Evolutionary conservation across 345 rosid species (phyloP), one percentile per base, ranked within the genome.

Genomic region (Hibiscus trionum): DNA sequence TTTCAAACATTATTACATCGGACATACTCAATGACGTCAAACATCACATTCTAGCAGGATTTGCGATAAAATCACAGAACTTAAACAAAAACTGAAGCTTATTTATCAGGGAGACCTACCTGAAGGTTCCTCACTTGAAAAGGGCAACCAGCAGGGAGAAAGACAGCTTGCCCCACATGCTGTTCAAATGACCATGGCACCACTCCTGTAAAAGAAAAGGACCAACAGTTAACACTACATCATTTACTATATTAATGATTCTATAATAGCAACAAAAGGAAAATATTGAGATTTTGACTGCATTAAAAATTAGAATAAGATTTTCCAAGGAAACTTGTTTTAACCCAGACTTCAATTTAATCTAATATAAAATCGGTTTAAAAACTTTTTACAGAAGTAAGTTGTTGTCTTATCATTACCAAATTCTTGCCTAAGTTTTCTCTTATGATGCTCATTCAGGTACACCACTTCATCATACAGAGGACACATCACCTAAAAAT

Each of bases 121-220:
- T 88, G 92, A 74, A 89, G 87, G 79, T 89, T 89, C 77, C 85
- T 89, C 77, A 80, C 72, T 79, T 95, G 99, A 78, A 86, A 95
- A 49, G 96, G 98, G 80, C 98, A 92, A 64, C 99, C 97, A 74
- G 99, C 93, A 33, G 99, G 99, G 61, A 95, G 60, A 81, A 95
- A 95, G 61, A 95, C 80, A 62, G 99, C 97, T 78, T 95, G 79
- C 76, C 99, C 98, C 61, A 78, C 76, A 83, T 71, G 76, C 74
- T 95, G 99, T 61, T 89, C 87, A 81, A 89, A 85, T 19, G 97
- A 84, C 96, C 97, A 95, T 53, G 97, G 98, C 85, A 89, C 98
- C 49, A 95, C 87, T 76, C 98, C 99, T 95, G 84, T 74, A 65
- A 79, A 56, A 56, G 27, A 21, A 56, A 19, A 8, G 31, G 59